phyloP scores from a whole-genome alignment of 106 monocot species.

The Ottelia alismoides region DNA sequence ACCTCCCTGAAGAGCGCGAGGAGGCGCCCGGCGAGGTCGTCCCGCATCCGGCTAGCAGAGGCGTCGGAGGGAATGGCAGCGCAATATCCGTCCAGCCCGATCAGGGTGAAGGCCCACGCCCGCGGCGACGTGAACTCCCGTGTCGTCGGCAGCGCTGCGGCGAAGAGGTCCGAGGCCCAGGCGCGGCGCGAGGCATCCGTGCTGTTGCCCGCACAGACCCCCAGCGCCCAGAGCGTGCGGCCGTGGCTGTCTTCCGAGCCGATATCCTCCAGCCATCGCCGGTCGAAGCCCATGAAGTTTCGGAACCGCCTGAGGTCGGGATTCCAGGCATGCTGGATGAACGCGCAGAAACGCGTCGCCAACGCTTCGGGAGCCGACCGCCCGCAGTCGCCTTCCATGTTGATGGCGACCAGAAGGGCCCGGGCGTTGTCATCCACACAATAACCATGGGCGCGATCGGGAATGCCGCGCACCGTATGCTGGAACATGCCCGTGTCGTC shows the following conservation, averaged over 20 bases:
- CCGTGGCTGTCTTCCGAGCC: background rate
- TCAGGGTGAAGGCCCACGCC: background rate
- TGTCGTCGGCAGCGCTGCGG: background rate
- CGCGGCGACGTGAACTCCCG: background rate
- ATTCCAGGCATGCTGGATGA: background rate
- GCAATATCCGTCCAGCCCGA: background rate
- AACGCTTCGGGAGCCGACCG: background rate
- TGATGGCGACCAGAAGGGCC: background rate
- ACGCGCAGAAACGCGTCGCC: background rate
- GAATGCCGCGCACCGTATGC: no score
- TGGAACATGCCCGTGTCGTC: no score
- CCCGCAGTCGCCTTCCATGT: background rate
- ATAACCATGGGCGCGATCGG: no score
- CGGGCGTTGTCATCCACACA: background rate
- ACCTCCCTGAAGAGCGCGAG: background rate
- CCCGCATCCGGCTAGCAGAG: no score
- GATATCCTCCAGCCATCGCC: background rate
- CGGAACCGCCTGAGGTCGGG: background rate
- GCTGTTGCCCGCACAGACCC: background rate
- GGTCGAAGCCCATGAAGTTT: background rate
- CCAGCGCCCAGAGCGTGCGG: background rate
- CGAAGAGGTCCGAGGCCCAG: background rate
- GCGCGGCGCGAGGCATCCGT: background rate
- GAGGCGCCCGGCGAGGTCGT: background rate
- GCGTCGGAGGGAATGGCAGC: no score